Base-by-base conservation (phyloP, 352 stramenopile genomes). In the Phytophthora multivora region DNA sequence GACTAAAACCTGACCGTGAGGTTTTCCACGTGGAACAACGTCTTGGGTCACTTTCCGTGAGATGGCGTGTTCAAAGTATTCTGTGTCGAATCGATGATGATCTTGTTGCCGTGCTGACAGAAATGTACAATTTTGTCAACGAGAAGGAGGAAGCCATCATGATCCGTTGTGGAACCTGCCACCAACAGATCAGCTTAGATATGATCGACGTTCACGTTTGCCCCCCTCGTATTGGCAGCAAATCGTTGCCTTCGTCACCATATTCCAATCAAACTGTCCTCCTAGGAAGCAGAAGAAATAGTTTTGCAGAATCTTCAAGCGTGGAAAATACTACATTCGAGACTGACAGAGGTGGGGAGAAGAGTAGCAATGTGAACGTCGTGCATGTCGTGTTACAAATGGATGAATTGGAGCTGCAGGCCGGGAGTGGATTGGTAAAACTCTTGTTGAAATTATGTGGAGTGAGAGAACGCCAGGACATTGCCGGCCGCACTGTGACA, bases 151-250 rank as follows among this genome's bases (percentile, higher is more conserved):
- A 87, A 42, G 56, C 66, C 3, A 66, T 79, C 39, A 68, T 69
- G 31, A 79, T 90, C 45, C 79, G 71, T n/a, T 89, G 81, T 19
- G 79, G 77, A 15, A 82, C 73, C 25, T 90, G 81, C 38, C 63
- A 77, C 21, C 74, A 86, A 42, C 75, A 84, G 38, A 88, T 89
- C 30, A 73, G 53, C 15, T 68, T 90, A 13, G 79, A 87, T 9
- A 69, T 67, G 31, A 89, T 90, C 18, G 73, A 79, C 33, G 54
- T 66, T 18, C 81, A 90, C 41, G 67, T 87, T 12, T 90, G 79
- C 21, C 64, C 58, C 36, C 58, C 59, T 45, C 64, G 51, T 19
- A 59, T 52, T 40, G 16, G 45, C 36, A 43, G 39, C n/a, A 55
- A 33, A 52, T 49, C 64, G 2, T 52, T 63, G 12, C 66, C 65